Percentiles rank a stretch among this genome's conserved stretches.
phyloP scores from a whole-genome alignment of 164 flowering plant species.

The Macadamia tetraphylla region DNA sequence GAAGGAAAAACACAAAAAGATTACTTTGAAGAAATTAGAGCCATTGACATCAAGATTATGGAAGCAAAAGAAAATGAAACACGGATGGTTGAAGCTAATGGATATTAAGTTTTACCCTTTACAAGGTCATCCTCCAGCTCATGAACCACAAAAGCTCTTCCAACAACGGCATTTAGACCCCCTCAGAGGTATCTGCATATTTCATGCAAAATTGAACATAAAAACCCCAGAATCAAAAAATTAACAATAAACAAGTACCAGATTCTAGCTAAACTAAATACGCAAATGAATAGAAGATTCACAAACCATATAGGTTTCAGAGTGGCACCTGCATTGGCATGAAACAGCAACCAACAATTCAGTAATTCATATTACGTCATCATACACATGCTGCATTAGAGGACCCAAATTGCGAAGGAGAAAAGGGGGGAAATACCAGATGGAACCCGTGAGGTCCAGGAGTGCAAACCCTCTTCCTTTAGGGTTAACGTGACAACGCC shows the following conservation, averaged over 20 bases:
- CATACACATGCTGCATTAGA: constrained; percentile 66
- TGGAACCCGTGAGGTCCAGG: constrained; percentile 89
- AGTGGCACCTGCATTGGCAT: constrained; percentile 35
- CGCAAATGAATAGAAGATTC: no score
- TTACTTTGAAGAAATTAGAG: not conserved
- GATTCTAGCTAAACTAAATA: no score
- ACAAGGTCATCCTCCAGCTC: constrained; percentile 3
- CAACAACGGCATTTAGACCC: constrained; percentile 69
- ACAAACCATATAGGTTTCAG: no score
- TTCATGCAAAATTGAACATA: not conserved
- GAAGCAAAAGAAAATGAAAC: not conserved
- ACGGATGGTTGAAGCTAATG: not conserved
- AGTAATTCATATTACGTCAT: constrained; percentile 88
- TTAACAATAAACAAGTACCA: not conserved
- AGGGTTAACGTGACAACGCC: constrained; percentile 80
- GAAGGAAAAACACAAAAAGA: no score
- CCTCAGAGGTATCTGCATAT: constrained; percentile 9
- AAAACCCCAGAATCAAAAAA: not conserved
- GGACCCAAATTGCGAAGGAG: not conserved
- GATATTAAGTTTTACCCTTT: constrained; percentile 35
- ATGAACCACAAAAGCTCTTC: constrained; percentile 1
- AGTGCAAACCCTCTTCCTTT: constrained; percentile 65
- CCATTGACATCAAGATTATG: not conserved
- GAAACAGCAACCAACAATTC: constrained; percentile 27
- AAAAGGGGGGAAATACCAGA: constrained; percentile 38